Percentiles rank a stretch among this genome's conserved stretches.
Evolutionary conservation across 768 basidiomycete species (phyloP).

Genomic region (Suillus sp.): DNA sequence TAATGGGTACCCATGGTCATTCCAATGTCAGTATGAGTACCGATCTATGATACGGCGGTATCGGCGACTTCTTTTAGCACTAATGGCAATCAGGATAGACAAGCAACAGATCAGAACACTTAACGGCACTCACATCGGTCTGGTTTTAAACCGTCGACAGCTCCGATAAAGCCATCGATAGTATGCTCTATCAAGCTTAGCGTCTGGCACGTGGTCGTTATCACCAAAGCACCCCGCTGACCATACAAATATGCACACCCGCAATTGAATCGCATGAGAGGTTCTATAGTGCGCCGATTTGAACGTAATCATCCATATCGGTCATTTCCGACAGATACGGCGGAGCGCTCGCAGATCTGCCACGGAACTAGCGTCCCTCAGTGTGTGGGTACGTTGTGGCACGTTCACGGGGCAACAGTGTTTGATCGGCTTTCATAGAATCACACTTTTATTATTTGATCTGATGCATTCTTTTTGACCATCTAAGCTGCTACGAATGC

Average conservation of each 20-base stretch:
- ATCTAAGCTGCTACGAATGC: too few species aligned
- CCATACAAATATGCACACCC: too few species aligned
- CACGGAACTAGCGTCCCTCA: not conserved
- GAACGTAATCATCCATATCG: not conserved
- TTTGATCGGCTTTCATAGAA: too few species aligned
- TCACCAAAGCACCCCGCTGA: not conserved
- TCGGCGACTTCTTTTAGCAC: not conserved
- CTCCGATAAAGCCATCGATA: constrained; percentile 50
- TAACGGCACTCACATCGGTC: constrained; percentile 46
- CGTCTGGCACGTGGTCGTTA: not conserved
- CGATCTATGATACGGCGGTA: not conserved
- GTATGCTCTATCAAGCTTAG: constrained; percentile 41
- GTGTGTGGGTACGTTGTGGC: not conserved
- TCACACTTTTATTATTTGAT: too few species aligned
- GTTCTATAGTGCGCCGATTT: too few species aligned
- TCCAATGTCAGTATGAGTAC: not conserved
- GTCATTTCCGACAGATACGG: not conserved
- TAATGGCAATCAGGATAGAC: not conserved
- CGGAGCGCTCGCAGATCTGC: not conserved
- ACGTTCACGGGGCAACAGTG: not conserved
- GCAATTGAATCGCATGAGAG: too few species aligned
- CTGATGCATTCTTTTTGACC: too few species aligned
- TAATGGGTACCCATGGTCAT: not conserved
- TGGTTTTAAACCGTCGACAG: not conserved
- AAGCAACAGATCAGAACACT: not conserved